Evolutionary conservation across 75 land plant genomes (phyloP).

Genomic region (Cryptomeria japonica): DNA sequence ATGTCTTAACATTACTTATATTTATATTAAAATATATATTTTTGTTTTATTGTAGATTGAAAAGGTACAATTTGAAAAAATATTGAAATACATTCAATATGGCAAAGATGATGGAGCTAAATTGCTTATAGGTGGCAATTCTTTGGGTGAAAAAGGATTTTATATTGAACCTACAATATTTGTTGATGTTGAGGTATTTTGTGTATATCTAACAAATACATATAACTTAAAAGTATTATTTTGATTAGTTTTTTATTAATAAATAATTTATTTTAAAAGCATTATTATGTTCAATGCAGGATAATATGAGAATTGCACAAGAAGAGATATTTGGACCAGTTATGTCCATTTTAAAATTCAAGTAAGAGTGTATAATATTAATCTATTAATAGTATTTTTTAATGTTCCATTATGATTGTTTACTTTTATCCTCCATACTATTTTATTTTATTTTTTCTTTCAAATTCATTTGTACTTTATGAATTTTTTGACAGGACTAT

Average conservation of each 20-base stretch:
- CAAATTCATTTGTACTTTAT: background rate
- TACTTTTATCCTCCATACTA: no score
- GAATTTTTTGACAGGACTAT: slow-evolving; percentile 12
- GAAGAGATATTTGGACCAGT: no score
- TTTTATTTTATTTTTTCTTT: background rate
- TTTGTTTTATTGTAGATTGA: slow-evolving; percentile 42
- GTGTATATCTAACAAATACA: background rate
- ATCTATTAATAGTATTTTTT: no score
- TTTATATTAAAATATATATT: background rate
- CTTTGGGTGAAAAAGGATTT: slow-evolving; percentile 20
- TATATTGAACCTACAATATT: slow-evolving; percentile 76
- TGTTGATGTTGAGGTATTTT: slow-evolving; percentile 65
- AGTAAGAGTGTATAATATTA: background rate
- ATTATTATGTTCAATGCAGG: slow-evolving; percentile 1
- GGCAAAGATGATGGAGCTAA: slow-evolving; percentile 68
- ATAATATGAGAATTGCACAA: background rate
- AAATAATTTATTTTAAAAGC: background rate
- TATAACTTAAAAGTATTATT: background rate
- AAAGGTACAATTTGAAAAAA: slow-evolving; percentile 68
- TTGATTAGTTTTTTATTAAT: background rate
- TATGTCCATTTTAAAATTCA: background rate
- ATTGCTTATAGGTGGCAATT: slow-evolving; percentile 74
- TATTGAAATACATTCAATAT: slow-evolving; percentile 40
- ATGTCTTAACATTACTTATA: no score
- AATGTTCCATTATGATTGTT: no score